Base-by-base conservation (phyloP, 306 rosid species). In the Cucumis melo region DNA sequence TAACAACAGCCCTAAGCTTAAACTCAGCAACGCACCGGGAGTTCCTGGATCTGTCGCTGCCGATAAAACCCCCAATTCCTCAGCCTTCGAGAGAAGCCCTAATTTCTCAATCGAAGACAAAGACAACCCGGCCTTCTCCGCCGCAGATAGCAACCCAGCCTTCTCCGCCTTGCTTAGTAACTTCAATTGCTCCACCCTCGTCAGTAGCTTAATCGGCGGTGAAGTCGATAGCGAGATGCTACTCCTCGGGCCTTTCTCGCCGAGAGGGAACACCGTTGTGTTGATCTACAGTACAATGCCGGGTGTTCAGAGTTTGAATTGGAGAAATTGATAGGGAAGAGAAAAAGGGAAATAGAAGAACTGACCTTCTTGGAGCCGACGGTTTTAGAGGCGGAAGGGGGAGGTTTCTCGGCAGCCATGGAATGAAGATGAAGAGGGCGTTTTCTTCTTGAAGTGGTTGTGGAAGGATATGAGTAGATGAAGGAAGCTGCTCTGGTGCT, bases 31-130 rank as follows among this genome's bases (percentile, higher is more conserved):
- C 17, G 90, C 76, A 15, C 86, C 90, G 2, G 99, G 99, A 6
- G 97, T 94, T 57, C 84, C 90, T 0, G 96, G 93, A 80, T 94
- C 92, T 15, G 97, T 90, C 13, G 97, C 95, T 10, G 99, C 97
- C 7, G 99, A 94, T 6, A 92, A 79, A 74, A 94, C 82, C 64
- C 99, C 99, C 2, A 92, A 36, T n/a, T 92, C 93, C 68, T 94
- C 97, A 3, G 99, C 99, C 81, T 92, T 94, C 6, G 96, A 91
- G 6, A 94, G 96, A 63, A 92, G 83, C 2, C 99, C 97, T 16
- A 92, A 77, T 50, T 76, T 84, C 91, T 94, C 99, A 50, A 94
- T 92, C 0, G 89, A 48, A 17, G 97, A 92, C 9, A 94, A 87
- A 1, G 99, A 94, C 68, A 94, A 78, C 12, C 99, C 97, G 9